phyloP scores from a whole-genome alignment of 352 stramenopile species.

The Phytopythium vexans region DNA sequence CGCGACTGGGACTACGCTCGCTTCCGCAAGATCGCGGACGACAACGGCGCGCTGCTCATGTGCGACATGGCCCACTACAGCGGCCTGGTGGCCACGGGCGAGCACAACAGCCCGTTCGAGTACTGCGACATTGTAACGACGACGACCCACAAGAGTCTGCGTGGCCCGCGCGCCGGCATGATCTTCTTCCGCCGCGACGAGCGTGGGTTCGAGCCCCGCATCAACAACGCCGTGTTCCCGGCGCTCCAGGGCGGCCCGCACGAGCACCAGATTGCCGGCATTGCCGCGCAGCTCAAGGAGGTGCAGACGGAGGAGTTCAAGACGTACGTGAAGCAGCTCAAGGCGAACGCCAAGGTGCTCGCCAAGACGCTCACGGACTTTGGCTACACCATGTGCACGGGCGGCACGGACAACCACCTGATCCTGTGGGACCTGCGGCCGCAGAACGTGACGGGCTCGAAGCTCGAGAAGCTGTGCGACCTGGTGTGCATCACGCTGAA shows the following conservation, averaged over 20 bases:
- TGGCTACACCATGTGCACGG: constrained; percentile 96
- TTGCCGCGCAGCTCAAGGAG: constrained; percentile 98
- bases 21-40: constrained; percentile 98
- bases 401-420: constrained; percentile 99
- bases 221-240: constrained; percentile 99
- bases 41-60: constrained; percentile 96
- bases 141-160: constrained; percentile 99
- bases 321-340: constrained; percentile 93
- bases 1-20: constrained; percentile 98
- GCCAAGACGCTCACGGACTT: constrained; percentile 88
- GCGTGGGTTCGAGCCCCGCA: constrained; percentile 90
- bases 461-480: constrained; percentile 99
- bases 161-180: constrained; percentile 96
- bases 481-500: constrained; percentile 98
- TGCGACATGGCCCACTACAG: constrained; percentile 99
- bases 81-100: constrained; percentile 95
- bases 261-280: constrained; percentile 98
- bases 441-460: constrained; percentile 95
- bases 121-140: constrained; percentile 99
- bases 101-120: constrained; percentile 95
- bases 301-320: constrained; percentile 96
- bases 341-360: constrained; percentile 95
- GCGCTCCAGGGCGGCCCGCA: constrained; percentile 97
- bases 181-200: constrained; percentile 99
- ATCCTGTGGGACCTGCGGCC: constrained; percentile 98